Evolutionary conservation across 192 early-diverging fungal genomes (phyloP).

Genomic region (Umbelopsis sp.): DNA sequence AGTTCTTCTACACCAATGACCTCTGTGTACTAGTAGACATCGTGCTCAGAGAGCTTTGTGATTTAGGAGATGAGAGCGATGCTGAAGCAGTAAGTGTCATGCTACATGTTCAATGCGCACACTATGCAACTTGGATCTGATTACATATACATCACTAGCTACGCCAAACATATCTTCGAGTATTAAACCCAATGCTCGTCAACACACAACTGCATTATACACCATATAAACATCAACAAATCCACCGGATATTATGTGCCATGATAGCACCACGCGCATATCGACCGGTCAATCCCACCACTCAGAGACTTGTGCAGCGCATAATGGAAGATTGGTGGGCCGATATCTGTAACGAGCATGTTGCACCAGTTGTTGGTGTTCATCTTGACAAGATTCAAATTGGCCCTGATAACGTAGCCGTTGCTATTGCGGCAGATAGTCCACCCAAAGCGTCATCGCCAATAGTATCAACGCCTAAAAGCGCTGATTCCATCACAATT

Average conservation of each 20-base stretch:
- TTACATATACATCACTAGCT: constrained; percentile 34
- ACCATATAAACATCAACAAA: constrained; percentile 55
- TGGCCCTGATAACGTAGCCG: constrained; percentile 2
- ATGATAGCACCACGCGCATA: constrained; percentile 42
- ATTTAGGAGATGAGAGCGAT: constrained; percentile 52
- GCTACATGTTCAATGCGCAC: not conserved
- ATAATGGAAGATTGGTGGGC: constrained; percentile 53
- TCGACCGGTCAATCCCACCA: constrained; percentile 46
- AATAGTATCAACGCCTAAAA: not conserved
- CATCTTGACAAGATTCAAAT: constrained; percentile 16
- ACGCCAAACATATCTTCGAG: constrained; percentile 69
- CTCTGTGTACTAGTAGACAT: constrained; percentile 87
- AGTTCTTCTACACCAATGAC: constrained; percentile 94
- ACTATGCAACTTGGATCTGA: not conserved
- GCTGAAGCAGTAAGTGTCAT: constrained; percentile 25
- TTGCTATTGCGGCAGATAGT: constrained; percentile 4
- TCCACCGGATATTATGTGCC: constrained; percentile 45
- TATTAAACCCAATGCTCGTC: constrained; percentile 64
- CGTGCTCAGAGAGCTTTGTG: constrained; percentile 77
- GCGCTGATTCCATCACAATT: not conserved
- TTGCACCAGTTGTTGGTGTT: not conserved
- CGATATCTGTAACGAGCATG: not conserved
- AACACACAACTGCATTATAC: constrained; percentile 56
- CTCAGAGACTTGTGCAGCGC: constrained; percentile 47
- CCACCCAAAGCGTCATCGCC: not conserved